Conservation (phyloP, 1,139 yeast species). For the Maudiozyma humilis region DNA sequence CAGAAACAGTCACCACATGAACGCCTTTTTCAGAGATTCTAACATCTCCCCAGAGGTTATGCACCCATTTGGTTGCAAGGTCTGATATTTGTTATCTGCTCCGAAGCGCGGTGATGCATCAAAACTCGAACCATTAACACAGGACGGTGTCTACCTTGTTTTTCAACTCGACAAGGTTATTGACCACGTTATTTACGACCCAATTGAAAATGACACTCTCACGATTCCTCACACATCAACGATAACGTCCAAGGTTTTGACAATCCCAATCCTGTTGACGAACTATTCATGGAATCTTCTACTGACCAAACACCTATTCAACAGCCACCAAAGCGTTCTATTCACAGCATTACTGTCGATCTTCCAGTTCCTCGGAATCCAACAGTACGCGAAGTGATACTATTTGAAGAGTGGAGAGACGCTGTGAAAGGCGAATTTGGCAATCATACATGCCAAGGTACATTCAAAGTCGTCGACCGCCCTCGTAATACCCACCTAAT, state of each 20-base stretch:
- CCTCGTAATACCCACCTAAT: not conserved
- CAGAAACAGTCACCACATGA: not conserved
- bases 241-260: not conserved
- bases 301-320: not conserved
- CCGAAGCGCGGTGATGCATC: slow-evolving; percentile 41
- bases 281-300: not conserved
- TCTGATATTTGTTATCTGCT: slow-evolving; percentile 47
- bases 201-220: not conserved
- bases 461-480: not conserved
- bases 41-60: not conserved
- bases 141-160: not conserved
- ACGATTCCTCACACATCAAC: not conserved
- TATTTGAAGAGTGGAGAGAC: not conserved
- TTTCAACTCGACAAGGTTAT: not conserved
- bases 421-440: not conserved
- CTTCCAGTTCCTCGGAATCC: not conserved
- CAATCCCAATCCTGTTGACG: not conserved
- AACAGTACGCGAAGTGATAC: not conserved
- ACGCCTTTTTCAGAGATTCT: not conserved
- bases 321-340: not conserved
- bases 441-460: not conserved
- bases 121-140: slow-evolving; percentile 20
- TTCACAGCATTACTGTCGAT: not conserved
- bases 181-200: not conserved
- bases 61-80: slow-evolving; percentile 45